Conservation (phyloP, 2,329 filamentous ascomycete genomes). For the Phyllosticta capitalensis region DNA sequence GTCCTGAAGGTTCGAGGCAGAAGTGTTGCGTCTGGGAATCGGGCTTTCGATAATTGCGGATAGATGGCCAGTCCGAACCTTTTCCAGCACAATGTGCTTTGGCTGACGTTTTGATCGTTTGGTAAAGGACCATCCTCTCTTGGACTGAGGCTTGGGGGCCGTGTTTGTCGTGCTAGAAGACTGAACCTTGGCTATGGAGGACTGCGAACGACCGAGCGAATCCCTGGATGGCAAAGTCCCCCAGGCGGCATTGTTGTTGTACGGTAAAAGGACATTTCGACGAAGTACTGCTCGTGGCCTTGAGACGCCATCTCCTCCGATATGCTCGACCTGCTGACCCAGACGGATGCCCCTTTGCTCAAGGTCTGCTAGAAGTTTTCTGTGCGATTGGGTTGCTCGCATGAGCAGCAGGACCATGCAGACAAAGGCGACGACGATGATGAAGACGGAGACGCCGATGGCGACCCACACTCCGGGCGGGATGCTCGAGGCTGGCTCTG, state of each 20-base stretch:
- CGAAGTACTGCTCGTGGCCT: conserved; percentile 24
- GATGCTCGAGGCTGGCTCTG: neutral
- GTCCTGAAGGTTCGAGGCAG: neutral
- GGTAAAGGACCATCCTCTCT: conserved; percentile 6
- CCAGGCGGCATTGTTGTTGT: conserved; percentile 31
- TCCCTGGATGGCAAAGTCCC: conserved; percentile 27
- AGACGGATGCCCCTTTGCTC: conserved; percentile 24
- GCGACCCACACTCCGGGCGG: conserved; percentile 6
- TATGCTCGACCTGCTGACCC: conserved; percentile 14
- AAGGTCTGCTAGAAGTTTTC: conserved; percentile 22
- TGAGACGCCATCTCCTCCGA: conserved; percentile 14
- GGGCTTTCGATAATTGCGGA: conserved; percentile 16
- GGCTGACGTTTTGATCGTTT: conserved; percentile 4
- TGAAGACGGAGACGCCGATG: conserved; percentile 14
- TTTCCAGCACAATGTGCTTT: conserved; percentile 9
- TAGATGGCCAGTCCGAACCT: conserved; percentile 13
- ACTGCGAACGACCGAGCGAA: conserved; percentile 15
- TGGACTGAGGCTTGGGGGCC: neutral
- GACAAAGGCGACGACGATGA: conserved; percentile 19
- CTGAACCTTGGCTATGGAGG: conserved; percentile 1
- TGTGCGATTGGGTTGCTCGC: conserved; percentile 20
- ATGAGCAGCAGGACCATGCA: conserved; percentile 20
- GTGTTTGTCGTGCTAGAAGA: neutral
- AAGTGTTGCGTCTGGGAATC: neutral
- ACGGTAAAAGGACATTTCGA: conserved; percentile 24